A percentile compares a stretch with the other conserved stretches of the same genome.
phyloP scores from a whole-genome alignment of 2,329 filamentous ascomycete genomes.

The Beauveria medogensis region DNA sequence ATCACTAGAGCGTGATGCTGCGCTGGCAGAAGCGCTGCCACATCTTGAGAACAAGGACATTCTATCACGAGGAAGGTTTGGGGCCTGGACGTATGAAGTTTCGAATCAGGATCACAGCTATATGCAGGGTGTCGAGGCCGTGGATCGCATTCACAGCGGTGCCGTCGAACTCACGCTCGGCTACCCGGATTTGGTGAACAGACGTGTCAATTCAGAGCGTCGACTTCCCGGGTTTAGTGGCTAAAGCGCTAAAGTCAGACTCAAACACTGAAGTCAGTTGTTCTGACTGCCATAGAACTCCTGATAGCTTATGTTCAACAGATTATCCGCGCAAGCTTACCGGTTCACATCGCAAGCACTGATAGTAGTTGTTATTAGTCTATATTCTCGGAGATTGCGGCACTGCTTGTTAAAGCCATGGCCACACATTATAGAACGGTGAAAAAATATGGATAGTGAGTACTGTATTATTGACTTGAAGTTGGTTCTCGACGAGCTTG shows the following conservation, averaged over 20 bases:
- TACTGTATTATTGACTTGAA: not conserved
- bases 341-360: too few relatives aligned
- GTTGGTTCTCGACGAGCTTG: not conserved
- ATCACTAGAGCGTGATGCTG: constrained; percentile 78
- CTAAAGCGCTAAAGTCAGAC: too few relatives aligned
- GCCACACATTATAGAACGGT: too few relatives aligned
- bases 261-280: too few relatives aligned
- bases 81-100: constrained; percentile 83
- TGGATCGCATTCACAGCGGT: constrained; percentile 81
- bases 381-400: too few relatives aligned
- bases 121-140: constrained; percentile 91
- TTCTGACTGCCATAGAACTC: too few relatives aligned
- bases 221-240: not conserved
- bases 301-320: too few relatives aligned
- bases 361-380: too few relatives aligned
- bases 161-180: constrained; percentile 87
- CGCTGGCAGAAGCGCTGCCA: constrained; percentile 75
- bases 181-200: constrained; percentile 94
- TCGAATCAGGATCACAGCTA: constrained; percentile 35
- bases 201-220: constrained; percentile 47
- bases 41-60: constrained; percentile 78
- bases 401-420: too few relatives aligned
- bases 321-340: too few relatives aligned
- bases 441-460: too few relatives aligned
- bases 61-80: constrained; percentile 83